Evolutionary conservation across 2,329 filamentous ascomycete genomes (phyloP).

Genomic region (Alternaria ethzedia): DNA sequence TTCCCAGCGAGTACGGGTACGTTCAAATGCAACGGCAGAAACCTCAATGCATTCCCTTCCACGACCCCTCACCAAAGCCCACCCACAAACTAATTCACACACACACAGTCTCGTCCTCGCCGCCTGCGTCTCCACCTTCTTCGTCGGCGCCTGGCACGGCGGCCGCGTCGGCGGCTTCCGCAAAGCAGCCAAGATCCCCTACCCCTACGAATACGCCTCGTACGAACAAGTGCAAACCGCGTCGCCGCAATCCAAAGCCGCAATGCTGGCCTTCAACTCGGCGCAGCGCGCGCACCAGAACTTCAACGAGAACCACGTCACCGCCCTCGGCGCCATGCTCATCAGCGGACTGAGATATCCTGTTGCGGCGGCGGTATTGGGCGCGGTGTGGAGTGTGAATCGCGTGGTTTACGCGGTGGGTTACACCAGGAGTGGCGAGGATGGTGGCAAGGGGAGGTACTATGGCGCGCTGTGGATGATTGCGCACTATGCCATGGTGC

Average conservation of each 20-base stretch:
- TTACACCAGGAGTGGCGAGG: slow-evolving; percentile 50
- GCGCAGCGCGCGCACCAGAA: slow-evolving; percentile 59
- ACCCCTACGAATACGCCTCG: slow-evolving; percentile 66
- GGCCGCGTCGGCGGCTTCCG: slow-evolving; percentile 55
- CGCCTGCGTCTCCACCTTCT: slow-evolving; percentile 60
- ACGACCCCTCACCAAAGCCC: not conserved
- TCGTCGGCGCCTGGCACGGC: slow-evolving; percentile 61
- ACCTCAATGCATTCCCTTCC: not conserved
- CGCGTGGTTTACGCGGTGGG: slow-evolving; percentile 57
- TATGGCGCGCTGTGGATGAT: slow-evolving; percentile 45
- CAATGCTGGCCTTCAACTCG: slow-evolving; percentile 55
- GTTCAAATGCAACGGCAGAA: slow-evolving; percentile 9
- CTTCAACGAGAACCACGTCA: slow-evolving; percentile 64
- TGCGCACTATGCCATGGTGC: slow-evolving; percentile 36
- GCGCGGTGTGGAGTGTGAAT: slow-evolving; percentile 58
- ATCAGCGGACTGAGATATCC: slow-evolving; percentile 63
- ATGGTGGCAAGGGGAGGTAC: slow-evolving; percentile 54
- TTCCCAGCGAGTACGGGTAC: slow-evolving; percentile 43
- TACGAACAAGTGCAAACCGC: slow-evolving; percentile 57
- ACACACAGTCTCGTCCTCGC: slow-evolving; percentile 60
- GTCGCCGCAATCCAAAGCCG: slow-evolving; percentile 49
- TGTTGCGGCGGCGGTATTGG: slow-evolving; percentile 53
- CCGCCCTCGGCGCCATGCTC: slow-evolving; percentile 59
- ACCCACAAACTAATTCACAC: slow-evolving; percentile 11
- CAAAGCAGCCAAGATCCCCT: slow-evolving; percentile 60